phyloP scores from a whole-genome alignment of 1,284 basidiomycete species.

The Ceratobasidium sp. region DNA sequence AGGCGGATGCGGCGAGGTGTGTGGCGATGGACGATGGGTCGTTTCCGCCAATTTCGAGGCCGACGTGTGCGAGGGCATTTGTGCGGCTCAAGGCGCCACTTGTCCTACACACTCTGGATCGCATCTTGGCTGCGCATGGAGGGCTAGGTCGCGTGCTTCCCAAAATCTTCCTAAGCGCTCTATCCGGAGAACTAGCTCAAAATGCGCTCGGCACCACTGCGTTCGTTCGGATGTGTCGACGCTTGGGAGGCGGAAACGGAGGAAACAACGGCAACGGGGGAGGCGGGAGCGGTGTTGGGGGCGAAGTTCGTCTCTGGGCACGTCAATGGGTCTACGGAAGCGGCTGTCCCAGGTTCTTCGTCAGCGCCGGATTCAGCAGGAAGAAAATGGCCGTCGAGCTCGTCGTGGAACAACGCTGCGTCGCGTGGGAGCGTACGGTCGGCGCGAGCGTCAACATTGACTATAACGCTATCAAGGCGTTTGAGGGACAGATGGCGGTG shows the following conservation, averaged over 20 bases:
- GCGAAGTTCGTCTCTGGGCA: constrained; percentile 86
- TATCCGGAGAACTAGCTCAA: constrained; percentile 88
- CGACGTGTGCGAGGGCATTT: constrained; percentile 83
- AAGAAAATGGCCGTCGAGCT: constrained; percentile 99
- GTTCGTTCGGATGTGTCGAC: constrained; percentile 92
- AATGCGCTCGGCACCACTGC: constrained; percentile 90
- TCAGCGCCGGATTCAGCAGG: constrained; percentile 92
- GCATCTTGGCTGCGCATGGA: constrained; percentile 79
- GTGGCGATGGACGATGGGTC: constrained; percentile 87
- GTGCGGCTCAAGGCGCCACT: constrained; percentile 96
- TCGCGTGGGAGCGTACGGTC: constrained; percentile 76
- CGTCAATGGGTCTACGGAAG: constrained; percentile 99
- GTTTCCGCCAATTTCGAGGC: constrained; percentile 94
- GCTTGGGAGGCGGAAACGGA: constrained; percentile 79
- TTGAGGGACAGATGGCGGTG: constrained; percentile 97
- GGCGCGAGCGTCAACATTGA: constrained; percentile 65
- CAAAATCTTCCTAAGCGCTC: constrained; percentile 92
- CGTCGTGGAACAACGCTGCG: constrained; percentile 88
- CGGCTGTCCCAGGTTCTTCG: constrained; percentile 92
- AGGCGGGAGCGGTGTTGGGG: constrained; percentile 28
- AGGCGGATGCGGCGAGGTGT: constrained; percentile 97
- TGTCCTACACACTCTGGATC: constrained; percentile 95
- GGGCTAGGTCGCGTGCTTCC: constrained; percentile 95
- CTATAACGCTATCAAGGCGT: constrained; percentile 85
- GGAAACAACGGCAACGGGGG: constrained; percentile 17